Conservation (phyloP, 768 basidiomycete genomes). For the Psilocybe sp. region DNA sequence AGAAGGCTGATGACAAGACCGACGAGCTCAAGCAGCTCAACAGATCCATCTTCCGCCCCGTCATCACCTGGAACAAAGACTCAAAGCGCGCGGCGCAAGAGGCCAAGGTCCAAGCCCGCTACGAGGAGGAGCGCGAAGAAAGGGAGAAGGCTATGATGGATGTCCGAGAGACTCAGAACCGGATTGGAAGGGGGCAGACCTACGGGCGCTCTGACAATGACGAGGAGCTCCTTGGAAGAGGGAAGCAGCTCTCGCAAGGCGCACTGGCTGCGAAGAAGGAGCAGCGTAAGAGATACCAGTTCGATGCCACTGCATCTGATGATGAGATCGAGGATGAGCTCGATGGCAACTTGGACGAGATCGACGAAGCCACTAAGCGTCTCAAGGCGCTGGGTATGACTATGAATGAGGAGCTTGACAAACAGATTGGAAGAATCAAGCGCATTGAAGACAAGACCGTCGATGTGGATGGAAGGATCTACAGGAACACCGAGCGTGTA, state of each 20-base stretch:
- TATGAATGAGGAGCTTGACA: constrained; percentile 86
- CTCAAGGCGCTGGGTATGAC: constrained; percentile 77
- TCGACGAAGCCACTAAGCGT: constrained; percentile 70
- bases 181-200: constrained; percentile 71
- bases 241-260: constrained; percentile 41
- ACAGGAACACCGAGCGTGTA: constrained; percentile 82
- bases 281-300: constrained; percentile 82
- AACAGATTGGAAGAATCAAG: constrained; percentile 79
- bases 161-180: constrained; percentile 82
- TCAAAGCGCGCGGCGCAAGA: constrained; percentile 87
- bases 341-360: constrained; percentile 88
- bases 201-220: constrained; percentile 53
- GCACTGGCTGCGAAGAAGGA: constrained; percentile 57
- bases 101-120: constrained; percentile 77
- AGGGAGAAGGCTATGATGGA: constrained; percentile 85
- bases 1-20: constrained; percentile 89
- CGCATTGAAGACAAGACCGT: constrained; percentile 78
- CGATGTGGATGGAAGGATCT: constrained; percentile 69
- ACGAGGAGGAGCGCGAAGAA: constrained; percentile 81
- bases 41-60: constrained; percentile 91
- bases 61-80: constrained; percentile 90
- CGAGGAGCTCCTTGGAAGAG: constrained; percentile 36
- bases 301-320: constrained; percentile 86
- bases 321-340: constrained; percentile 95
- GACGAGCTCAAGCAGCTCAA: constrained; percentile 94